phyloP scores from a whole-genome alignment of 169 alveolate genomes.

The Perkinsus olseni region DNA sequence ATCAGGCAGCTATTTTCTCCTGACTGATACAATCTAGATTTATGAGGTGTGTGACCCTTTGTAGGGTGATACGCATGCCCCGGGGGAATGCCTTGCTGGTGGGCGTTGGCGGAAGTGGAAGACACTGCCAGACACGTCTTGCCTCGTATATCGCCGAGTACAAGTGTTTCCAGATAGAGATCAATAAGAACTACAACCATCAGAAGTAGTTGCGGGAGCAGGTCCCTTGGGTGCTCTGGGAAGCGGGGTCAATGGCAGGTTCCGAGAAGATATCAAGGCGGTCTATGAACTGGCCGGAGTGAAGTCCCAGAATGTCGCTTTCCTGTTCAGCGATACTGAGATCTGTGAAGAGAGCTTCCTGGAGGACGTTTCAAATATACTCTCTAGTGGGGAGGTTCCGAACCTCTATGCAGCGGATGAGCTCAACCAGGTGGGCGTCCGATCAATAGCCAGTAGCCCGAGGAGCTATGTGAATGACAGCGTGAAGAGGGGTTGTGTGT shows the following conservation, averaged over 20 bases:
- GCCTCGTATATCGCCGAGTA: constrained; percentile 67
- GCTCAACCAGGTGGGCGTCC: constrained; percentile 44
- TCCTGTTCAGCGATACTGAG: constrained; percentile 80
- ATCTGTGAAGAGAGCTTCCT: constrained; percentile 77
- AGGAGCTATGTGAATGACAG: constrained; percentile 49
- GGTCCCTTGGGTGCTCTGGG: background rate
- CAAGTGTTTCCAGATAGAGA: constrained; percentile 70
- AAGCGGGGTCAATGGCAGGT: constrained; percentile 10
- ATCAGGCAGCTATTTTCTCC: too few species aligned
- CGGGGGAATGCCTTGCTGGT: constrained; percentile 83
- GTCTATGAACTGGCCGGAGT: constrained; percentile 66
- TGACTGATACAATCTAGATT: too few species aligned
- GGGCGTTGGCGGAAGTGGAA: constrained; percentile 89
- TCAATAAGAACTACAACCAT: constrained; percentile 67
- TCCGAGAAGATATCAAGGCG: constrained; percentile 72
- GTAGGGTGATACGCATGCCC: constrained; percentile 62
- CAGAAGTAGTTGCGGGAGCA: constrained; percentile 8
- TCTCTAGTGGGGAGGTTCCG: constrained; percentile 82
- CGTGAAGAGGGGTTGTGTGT: constrained; percentile 39
- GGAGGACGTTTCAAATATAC: constrained; percentile 82
- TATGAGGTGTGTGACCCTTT: too few species aligned
- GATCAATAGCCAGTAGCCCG: constrained; percentile 11
- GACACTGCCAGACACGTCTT: constrained; percentile 78
- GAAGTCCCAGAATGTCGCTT: constrained; percentile 35
- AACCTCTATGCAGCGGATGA: constrained; percentile 71